Evolutionary conservation across 2,329 filamentous ascomycete species (phyloP).

Genomic region (Arachnopeziza araneosa): DNA sequence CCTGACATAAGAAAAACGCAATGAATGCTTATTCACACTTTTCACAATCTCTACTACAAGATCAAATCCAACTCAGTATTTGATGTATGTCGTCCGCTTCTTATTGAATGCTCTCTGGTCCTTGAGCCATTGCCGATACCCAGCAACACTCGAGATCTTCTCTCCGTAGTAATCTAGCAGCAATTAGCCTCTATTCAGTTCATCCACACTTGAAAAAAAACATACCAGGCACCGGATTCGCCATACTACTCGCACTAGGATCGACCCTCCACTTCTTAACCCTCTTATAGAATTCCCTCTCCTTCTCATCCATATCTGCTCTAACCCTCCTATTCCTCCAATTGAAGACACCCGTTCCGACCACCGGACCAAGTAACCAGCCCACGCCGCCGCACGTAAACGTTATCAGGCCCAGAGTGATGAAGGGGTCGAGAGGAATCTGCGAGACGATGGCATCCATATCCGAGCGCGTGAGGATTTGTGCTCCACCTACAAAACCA

Average conservation of each 20-base stretch:
- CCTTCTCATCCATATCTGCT: constrained; percentile 76
- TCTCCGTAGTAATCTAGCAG: constrained; percentile 85
- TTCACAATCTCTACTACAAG: not conserved
- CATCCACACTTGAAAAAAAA: not conserved
- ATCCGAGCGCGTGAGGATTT: constrained; percentile 63
- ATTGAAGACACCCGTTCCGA: constrained; percentile 78
- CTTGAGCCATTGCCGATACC: constrained; percentile 93
- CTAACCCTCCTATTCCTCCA: constrained; percentile 65
- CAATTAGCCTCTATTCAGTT: no score
- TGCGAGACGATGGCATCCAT: constrained; percentile 66
- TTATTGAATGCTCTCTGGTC: constrained; percentile 96
- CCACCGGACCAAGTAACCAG: constrained; percentile 79
- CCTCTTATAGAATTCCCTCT: constrained; percentile 86
- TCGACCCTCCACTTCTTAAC: constrained; percentile 92
- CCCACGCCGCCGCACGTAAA: constrained; percentile 72
- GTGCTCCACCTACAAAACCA: constrained; percentile 56
- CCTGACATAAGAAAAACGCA: constrained; percentile 2
- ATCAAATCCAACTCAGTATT: constrained; percentile 1
- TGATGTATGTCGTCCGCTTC: constrained; percentile 47
- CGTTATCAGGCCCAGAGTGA: constrained; percentile 77
- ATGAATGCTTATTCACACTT: constrained; percentile 6
- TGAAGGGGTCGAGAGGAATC: constrained; percentile 80
- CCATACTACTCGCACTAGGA: constrained; percentile 78
- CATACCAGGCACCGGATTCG: constrained; percentile 63
- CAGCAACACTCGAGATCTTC: constrained; percentile 89